Conservation (phyloP, 139 green algal genomes). For the Spirogloea muscicola region DNA sequence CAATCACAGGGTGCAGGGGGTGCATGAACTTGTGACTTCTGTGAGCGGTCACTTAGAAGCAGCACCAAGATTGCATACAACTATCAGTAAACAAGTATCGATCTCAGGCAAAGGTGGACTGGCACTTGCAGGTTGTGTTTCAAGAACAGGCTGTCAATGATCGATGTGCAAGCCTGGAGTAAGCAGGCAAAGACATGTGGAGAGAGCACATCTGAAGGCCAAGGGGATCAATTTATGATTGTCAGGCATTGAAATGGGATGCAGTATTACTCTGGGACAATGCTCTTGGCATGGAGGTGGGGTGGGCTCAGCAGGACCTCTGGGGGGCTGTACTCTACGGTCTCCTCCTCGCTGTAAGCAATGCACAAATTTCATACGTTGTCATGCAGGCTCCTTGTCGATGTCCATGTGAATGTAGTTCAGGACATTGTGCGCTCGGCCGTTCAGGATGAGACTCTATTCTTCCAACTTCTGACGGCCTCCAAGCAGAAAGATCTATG, state of each 20-base stretch:
- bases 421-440: neutral
- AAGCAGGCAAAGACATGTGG: neutral
- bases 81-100: neutral
- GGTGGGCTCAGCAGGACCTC: slow-evolving; percentile 1
- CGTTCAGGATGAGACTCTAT: neutral
- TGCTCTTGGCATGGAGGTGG: neutral
- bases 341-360: neutral
- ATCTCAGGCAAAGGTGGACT: neutral
- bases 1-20: neutral
- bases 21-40: neutral
- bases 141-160: neutral
- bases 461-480: neutral
- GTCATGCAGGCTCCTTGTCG: too few species aligned
- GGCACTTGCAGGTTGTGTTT: neutral
- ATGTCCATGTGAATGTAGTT: too few species aligned
- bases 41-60: neutral
- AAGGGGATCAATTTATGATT: neutral
- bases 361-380: neutral
- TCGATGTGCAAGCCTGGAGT: neutral
- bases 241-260: neutral
- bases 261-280: neutral
- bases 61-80: neutral
- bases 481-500: neutral
- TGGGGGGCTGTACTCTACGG: neutral
- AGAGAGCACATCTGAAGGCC: neutral